These are phyloP conservation scores for Pyricularia sp. DNA, from an alignment of 2,329 filamentous ascomycete genomes.

Conservation along the genomic window DNA sequence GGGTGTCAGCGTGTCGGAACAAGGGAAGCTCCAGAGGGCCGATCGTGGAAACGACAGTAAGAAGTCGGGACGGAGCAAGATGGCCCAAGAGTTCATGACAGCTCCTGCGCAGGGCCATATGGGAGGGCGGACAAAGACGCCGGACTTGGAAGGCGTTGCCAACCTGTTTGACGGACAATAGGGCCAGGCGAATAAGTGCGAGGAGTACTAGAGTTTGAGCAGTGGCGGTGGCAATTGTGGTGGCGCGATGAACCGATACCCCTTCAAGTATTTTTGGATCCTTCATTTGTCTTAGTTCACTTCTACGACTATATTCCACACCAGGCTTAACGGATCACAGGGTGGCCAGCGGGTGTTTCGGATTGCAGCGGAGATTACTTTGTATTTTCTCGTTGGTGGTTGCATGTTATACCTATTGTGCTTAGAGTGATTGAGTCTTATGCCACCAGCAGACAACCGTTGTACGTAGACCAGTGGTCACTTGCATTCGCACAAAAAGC, in stretches of 20 bases:
- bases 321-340: background rate
- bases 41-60: constrained; percentile 17
- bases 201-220: background rate
- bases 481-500: background rate
- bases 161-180: constrained; percentile 30
- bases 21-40: constrained; percentile 65
- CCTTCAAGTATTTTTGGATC: background rate
- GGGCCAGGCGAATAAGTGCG: background rate
- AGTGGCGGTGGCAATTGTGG: background rate
- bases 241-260: background rate
- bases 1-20: constrained; percentile 86
- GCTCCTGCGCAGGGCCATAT: constrained; percentile 15
- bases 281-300: background rate
- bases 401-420: background rate
- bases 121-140: constrained; percentile 26
- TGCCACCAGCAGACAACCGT: background rate
- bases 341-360: background rate
- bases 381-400: background rate
- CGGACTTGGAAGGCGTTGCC: constrained; percentile 47
- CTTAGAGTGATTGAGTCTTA: background rate
- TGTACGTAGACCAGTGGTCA: background rate
- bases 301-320: background rate
- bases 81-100: constrained; percentile 62
- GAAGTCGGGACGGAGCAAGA: constrained; percentile 41
- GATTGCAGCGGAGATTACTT: background rate